phyloP scores from a whole-genome alignment of 345 rosid genomes.

The Eucalyptus regnans region DNA sequence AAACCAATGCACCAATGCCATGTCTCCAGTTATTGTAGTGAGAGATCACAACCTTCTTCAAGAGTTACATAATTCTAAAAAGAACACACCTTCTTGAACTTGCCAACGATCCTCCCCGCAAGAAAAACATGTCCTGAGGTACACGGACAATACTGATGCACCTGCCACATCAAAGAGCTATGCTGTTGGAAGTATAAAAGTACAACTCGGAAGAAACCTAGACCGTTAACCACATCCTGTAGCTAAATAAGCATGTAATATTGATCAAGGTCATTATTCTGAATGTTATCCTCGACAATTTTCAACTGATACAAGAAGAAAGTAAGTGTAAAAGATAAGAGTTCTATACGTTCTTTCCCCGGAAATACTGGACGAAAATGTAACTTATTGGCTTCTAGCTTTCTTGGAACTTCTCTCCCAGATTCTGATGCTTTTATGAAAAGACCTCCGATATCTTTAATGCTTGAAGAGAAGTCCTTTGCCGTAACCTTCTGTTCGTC shows the following conservation, averaged over 20 bases:
- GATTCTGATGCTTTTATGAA: slow-evolving; percentile 84
- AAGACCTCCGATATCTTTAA: slow-evolving; percentile 69
- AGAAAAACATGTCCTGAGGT: slow-evolving; percentile 69
- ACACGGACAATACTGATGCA: slow-evolving; percentile 27
- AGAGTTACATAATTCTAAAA: neutral
- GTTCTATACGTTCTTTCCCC: slow-evolving; percentile 42
- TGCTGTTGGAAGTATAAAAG: neutral
- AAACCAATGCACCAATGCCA: neutral
- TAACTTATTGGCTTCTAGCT: slow-evolving; percentile 89
- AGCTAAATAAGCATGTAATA: neutral
- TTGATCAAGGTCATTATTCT: neutral
- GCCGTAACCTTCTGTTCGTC: slow-evolving; percentile 37
- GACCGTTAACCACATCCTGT: neutral
- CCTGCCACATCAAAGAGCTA: slow-evolving; percentile 23
- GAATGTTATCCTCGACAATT: neutral
- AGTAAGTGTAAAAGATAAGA: neutral
- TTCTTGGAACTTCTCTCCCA: slow-evolving; percentile 92
- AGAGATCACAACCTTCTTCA: neutral
- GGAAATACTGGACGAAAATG: slow-evolving; percentile 60
- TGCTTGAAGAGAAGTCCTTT: slow-evolving; percentile 76
- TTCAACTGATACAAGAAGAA: neutral
- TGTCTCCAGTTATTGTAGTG: neutral
- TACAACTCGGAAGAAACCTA: neutral
- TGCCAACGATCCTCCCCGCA: slow-evolving; percentile 77
- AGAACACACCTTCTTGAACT: slow-evolving; percentile 61